Evolutionary conservation across 2,329 filamentous ascomycete genomes (phyloP).

Genomic region (Cladosporium velox): DNA sequence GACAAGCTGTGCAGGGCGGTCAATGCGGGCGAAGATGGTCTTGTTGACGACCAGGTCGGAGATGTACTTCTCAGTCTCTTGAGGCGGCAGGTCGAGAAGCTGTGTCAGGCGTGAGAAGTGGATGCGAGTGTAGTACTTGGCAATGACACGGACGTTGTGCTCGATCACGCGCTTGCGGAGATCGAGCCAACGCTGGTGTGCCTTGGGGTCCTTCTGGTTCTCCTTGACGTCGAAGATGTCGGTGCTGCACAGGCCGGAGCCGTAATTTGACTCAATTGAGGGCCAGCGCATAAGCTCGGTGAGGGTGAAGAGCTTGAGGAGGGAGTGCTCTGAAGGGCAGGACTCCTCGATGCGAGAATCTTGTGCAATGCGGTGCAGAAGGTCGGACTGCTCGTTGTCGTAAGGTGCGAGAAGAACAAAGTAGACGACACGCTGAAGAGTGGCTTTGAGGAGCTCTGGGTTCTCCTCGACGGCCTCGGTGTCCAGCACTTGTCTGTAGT

Average conservation of each 20-base stretch:
- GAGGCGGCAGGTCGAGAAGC: slow-evolving; percentile 86
- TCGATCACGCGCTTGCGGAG: slow-evolving; percentile 98
- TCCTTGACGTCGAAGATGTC: slow-evolving; percentile 80
- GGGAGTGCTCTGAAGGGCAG: slow-evolving; percentile 70
- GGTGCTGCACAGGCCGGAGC: slow-evolving; percentile 80
- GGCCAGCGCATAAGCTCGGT: slow-evolving; percentile 99
- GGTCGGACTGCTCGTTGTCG: slow-evolving; percentile 97
- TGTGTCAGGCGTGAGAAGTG: slow-evolving; percentile 87
- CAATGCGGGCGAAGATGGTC: slow-evolving; percentile 97
- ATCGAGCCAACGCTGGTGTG: slow-evolving; percentile 85
- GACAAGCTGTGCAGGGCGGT: slow-evolving; percentile 86
- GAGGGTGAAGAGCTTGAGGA: slow-evolving; percentile 92
- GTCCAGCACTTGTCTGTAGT: slow-evolving; percentile 95
- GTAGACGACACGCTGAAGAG: slow-evolving; percentile 93
- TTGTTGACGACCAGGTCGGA: slow-evolving; percentile 95
- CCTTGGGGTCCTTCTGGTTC: slow-evolving; percentile 67
- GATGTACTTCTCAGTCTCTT: slow-evolving; percentile 99
- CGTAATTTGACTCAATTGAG: slow-evolving; percentile 84
- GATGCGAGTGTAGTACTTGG: slow-evolving; percentile 98
- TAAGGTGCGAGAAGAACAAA: slow-evolving; percentile 95
- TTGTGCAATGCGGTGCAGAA: slow-evolving; percentile 87
- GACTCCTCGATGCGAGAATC: slow-evolving; percentile 68
- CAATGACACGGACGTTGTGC: slow-evolving; percentile 96
- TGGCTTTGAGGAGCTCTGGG: slow-evolving; percentile 76
- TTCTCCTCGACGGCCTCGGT: slow-evolving; percentile 95